Percentiles rank a stretch among this genome's conserved stretches.
phyloP scores from a whole-genome alignment of 164 flowering plant species.

The Annona squamosa region DNA sequence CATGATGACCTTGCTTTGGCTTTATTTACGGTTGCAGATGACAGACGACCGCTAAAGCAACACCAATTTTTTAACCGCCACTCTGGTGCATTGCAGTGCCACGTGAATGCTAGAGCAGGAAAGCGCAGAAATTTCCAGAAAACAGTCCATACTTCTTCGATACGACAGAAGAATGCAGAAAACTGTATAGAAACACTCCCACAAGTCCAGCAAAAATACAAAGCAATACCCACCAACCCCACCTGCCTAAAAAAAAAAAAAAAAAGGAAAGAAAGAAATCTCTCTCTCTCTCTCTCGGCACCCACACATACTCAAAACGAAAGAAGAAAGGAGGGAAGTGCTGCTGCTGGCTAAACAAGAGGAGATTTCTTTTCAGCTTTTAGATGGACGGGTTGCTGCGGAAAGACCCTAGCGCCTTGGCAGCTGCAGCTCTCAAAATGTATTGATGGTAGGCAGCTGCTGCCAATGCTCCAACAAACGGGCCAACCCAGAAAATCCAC shows the following conservation, averaged over 20 bases:
- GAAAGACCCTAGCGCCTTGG: constrained; percentile 76
- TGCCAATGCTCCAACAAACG: constrained; percentile 58
- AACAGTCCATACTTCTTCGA: not conserved
- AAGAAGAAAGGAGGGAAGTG: not conserved
- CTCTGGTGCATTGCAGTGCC: too few relatives aligned
- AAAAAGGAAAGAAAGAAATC: not conserved
- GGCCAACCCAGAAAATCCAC: constrained; percentile 93
- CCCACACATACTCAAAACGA: not conserved
- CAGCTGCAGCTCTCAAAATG: constrained; percentile 69
- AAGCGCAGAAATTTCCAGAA: not conserved
- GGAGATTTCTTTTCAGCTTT: not conserved
- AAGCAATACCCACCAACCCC: not conserved
- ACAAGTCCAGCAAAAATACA: not conserved
- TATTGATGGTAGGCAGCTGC: constrained; percentile 80
- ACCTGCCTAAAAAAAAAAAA: not conserved
- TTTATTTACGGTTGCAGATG: too few relatives aligned
- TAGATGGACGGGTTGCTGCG: constrained; percentile 40
- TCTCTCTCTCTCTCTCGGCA: not conserved
- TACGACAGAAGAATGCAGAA: not conserved
- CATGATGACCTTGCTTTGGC: too few relatives aligned
- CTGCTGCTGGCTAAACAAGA: too few relatives aligned
- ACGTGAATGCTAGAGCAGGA: too few relatives aligned
- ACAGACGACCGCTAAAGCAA: too few relatives aligned
- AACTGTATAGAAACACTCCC: not conserved
- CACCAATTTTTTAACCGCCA: too few relatives aligned